Percentiles rank a stretch among this genome's conserved stretches.
Evolutionary conservation across 2,329 filamentous ascomycete species (phyloP).

Genomic region (Pseudogymnoascus sp.): DNA sequence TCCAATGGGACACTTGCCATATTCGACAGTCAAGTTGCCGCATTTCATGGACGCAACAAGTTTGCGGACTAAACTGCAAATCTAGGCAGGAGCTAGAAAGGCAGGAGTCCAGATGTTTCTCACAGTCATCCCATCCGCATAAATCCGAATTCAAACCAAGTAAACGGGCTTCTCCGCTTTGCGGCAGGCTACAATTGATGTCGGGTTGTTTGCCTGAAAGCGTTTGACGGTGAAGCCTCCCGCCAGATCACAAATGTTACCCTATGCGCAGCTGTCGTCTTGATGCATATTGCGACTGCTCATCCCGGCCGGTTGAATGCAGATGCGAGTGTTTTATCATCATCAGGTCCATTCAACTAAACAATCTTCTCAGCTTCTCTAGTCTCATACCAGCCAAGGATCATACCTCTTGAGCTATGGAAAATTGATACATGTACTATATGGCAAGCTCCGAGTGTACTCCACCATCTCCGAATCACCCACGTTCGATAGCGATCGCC

Average conservation of each 20-base stretch:
- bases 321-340: background rate
- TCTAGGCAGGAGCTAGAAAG: background rate
- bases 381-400: background rate
- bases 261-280: background rate
- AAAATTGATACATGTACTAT: background rate
- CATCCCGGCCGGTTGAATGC: background rate
- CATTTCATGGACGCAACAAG: background rate
- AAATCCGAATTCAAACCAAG: background rate
- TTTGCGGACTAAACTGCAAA: background rate
- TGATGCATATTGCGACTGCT: background rate
- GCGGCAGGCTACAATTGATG: background rate
- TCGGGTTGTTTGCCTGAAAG: background rate
- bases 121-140: background rate
- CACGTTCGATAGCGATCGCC: background rate
- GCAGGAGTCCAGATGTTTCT: background rate
- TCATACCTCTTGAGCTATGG: background rate
- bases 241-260: background rate
- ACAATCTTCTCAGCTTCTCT: background rate
- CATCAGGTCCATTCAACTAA: background rate
- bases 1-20: constrained; percentile 1
- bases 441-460: background rate
- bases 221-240: background rate
- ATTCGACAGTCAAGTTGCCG: background rate
- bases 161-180: background rate
- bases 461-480: background rate